Percentiles rank a stretch among this genome's conserved stretches.
These are phyloP conservation scores for Irpex rosettiformis DNA, from an alignment of 1,284 basidiomycete genomes.

Conservation along the genomic window DNA sequence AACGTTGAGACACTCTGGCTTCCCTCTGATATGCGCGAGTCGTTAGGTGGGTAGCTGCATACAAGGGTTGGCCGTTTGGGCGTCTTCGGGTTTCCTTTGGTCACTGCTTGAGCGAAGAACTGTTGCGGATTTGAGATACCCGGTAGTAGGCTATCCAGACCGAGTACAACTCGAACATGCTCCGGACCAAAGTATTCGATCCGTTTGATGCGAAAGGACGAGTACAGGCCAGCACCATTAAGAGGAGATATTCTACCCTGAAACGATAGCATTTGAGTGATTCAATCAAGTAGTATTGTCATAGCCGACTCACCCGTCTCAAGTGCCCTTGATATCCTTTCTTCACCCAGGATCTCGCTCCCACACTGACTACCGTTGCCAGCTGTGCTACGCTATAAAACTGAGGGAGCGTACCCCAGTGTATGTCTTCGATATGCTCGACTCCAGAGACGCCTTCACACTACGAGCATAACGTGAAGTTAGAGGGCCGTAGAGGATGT, in stretches of 20 bases:
- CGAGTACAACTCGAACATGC: not conserved
- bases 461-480: too few species aligned
- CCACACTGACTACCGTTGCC: not conserved
- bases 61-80: too few species aligned
- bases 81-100: too few species aligned
- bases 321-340: not conserved
- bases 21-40: not conserved
- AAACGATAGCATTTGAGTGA: not conserved
- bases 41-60: too few species aligned
- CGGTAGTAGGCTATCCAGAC: not conserved
- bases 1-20: not conserved
- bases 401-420: not conserved
- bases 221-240: not conserved
- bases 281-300: not conserved
- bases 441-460: not conserved
- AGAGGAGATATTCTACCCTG: not conserved
- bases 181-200: not conserved
- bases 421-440: not conserved
- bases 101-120: too few species aligned
- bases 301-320: not conserved
- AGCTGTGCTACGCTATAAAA: not conserved
- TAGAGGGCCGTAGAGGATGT: not conserved
- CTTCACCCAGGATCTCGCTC: not conserved
- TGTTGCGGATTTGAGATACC: not conserved
- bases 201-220: not conserved